Conservation (phyloP, 2,329 filamentous ascomycete genomes). For the Ceratocystiopsis minuta region DNA sequence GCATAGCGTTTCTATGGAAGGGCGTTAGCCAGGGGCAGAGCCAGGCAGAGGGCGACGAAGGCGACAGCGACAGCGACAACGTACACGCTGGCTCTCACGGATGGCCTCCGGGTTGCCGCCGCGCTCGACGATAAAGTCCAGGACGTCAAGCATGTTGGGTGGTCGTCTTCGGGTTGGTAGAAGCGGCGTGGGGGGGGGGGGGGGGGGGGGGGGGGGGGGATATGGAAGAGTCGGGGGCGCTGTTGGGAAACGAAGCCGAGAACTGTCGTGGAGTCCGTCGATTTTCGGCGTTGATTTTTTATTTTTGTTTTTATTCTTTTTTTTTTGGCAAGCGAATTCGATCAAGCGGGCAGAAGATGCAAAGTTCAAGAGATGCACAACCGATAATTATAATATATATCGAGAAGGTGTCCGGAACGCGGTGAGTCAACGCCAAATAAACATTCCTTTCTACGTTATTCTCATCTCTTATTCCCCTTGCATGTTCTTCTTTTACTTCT, state of each 20-base stretch:
- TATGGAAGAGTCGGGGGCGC: not conserved
- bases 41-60: no score
- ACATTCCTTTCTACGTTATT: no score
- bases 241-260: no score
- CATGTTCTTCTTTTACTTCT: no score
- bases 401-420: no score
- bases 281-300: not conserved
- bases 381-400: no score
- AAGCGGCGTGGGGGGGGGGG: not conserved
- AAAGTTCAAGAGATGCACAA: no score
- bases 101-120: constrained; percentile 86
- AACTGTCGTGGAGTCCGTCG: not conserved
- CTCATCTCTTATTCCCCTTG: no score
- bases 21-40: not conserved
- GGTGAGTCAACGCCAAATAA: no score
- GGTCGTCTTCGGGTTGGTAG: not conserved
- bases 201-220: not conserved
- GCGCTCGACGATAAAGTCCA: constrained; percentile 67
- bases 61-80: not conserved
- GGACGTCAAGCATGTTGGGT: constrained; percentile 33
- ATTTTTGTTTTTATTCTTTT: no score
- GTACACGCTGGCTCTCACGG: constrained; percentile 62
- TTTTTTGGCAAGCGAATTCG: no score
- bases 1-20: constrained; percentile 44
- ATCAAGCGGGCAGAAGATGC: no score